Conservation (phyloP, 805 yeast species). For the Pichia phayaonensis region DNA sequence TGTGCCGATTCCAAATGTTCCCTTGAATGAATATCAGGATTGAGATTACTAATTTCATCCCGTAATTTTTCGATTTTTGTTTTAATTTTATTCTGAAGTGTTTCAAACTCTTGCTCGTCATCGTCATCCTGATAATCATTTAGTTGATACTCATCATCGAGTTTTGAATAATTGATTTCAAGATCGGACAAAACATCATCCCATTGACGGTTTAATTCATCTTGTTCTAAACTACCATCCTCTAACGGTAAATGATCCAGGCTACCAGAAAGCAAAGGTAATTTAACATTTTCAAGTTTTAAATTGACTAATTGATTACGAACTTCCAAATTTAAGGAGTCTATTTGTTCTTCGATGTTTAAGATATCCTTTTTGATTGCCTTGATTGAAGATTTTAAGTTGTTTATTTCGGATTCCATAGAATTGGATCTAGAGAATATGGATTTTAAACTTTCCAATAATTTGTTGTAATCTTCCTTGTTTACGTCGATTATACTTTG, state of each 20-base stretch:
- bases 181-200: conserved; percentile 35
- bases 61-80: conserved; percentile 29
- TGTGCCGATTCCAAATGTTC: conserved; percentile 70
- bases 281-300: conserved; percentile 57
- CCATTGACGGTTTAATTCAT: conserved; percentile 28
- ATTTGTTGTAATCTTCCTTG: conserved; percentile 26
- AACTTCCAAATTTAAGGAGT: conserved; percentile 48
- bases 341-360: conserved; percentile 43
- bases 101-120: conserved; percentile 39
- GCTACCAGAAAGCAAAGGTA: conserved; percentile 59
- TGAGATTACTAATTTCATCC: conserved; percentile 38
- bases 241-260: conserved; percentile 57
- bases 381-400: conserved; percentile 27
- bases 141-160: conserved; percentile 41
- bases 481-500: conserved; percentile 36
- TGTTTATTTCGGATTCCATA: conserved; percentile 24
- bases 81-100: conserved; percentile 21
- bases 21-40: conserved; percentile 78
- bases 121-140: background rate
- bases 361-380: conserved; percentile 29
- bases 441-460: conserved; percentile 12
- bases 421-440: conserved; percentile 15
- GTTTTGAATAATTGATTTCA: conserved; percentile 45
- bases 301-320: conserved; percentile 58
- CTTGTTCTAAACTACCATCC: conserved; percentile 22